Base-by-base conservation (phyloP, 768 basidiomycete genomes). In the Naganishia antarctica region DNA sequence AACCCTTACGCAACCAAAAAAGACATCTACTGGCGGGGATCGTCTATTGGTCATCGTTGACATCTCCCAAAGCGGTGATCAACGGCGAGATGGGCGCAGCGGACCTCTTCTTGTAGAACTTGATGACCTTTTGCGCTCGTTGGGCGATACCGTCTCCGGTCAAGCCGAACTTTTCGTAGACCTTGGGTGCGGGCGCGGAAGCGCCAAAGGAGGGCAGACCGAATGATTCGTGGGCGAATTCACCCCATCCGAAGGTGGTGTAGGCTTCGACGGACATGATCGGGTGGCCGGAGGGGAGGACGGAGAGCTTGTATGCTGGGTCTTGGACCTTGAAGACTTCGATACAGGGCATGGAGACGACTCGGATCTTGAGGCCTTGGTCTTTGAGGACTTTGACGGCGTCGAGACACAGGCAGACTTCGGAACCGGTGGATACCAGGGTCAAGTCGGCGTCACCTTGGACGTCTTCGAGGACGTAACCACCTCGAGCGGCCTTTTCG, bases 301-400 rank as follows among this genome's bases (percentile, higher is more conserved):
- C 91, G 71, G 85, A 85, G 72, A 94, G 79, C 74, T 81, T 84
- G 81, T 97, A 97, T 65, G 85, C 84, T 74, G 82, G 79, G 67
- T 84, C 80, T 79, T 97, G 92, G 72, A 84, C 82, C 77, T 93
- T 88, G 68, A 74, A 94, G 63, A 89, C 84, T 63, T 87, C 82
- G 87, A 89, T 90, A 78, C 90, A 94, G 13, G 93, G 93, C 75
- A 96, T 79, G 74, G 86, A 88, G 74, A 91, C 91, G 50, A 96
- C 78, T 34, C 92, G 85, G 66, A 84, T 85, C 80, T 86, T 90
- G 79, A 90, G 73, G 60, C 90, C 91, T 78, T 88, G 82, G 59
- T 80, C 82, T 74, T 83, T 84, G 71, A 97, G 86, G 79, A 86
- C 83, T 76, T 82, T 81, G 60, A 89, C 90, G 21, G 92, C 91